phyloP scores from a whole-genome alignment of 257 asterid genomes.

The Asclepias syriaca region DNA sequence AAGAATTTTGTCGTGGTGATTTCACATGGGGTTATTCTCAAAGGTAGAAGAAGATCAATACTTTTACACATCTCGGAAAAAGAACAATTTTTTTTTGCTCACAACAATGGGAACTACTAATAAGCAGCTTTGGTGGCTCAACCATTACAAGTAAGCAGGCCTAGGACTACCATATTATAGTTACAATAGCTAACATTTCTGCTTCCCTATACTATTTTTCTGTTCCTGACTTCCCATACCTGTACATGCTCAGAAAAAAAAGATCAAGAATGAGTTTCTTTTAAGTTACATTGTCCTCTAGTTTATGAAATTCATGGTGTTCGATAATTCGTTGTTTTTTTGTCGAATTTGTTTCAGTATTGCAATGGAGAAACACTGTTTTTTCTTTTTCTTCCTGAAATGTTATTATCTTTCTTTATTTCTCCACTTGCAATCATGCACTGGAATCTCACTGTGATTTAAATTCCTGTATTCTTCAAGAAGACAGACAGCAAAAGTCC shows the following conservation, averaged over 20 bases:
- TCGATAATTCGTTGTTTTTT: neutral
- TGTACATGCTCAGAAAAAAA: conserved; percentile 7
- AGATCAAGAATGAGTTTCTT: neutral
- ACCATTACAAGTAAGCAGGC: conserved; percentile 1
- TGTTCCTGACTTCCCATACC: conserved; percentile 3
- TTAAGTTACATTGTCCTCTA: conserved; percentile 3
- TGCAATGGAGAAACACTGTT: neutral
- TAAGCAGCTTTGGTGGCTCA: conserved; percentile 8
- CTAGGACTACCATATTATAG: conserved; percentile 4
- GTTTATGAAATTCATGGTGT: neutral
- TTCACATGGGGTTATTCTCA: conserved; percentile 1
- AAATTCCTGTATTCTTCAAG: conserved; percentile 28
- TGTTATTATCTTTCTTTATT: conserved; percentile 16
- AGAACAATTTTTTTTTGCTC: conserved; percentile 1
- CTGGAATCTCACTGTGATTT: conserved; percentile 25
- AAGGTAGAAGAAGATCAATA: conserved; percentile 10
- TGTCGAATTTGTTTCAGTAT: neutral
- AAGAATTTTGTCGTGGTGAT: conserved; percentile 10
- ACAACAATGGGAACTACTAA: conserved; percentile 9
- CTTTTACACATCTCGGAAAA: neutral
- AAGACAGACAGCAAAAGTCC: conserved; percentile 22
- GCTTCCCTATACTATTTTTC: neutral
- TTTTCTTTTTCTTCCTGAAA: too few species aligned
- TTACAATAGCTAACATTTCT: neutral
- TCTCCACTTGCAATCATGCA: conserved; percentile 34